These are phyloP conservation scores for Microsporum canis DNA, from an alignment of 2,329 filamentous ascomycete species.

Conservation along the genomic window DNA sequence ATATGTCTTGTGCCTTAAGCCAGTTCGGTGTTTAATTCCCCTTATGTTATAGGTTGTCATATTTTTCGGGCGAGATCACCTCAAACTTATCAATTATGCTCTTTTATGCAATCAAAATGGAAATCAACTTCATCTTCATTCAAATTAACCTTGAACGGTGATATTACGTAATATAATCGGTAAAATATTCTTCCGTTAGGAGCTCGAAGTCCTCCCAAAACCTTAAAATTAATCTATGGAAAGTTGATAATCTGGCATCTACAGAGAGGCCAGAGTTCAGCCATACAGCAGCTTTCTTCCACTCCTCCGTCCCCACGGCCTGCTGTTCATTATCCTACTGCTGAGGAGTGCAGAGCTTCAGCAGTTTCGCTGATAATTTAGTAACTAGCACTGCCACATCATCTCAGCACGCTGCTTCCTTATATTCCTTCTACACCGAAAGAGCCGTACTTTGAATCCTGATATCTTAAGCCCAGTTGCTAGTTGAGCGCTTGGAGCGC, in stretches of 20 bases:
- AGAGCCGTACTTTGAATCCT: background rate
- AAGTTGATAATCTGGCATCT: constrained; percentile 6
- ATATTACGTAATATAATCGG: background rate
- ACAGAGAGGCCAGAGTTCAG: background rate
- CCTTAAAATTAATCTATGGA: background rate
- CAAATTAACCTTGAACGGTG: background rate
- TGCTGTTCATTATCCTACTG: background rate
- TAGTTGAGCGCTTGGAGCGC: background rate
- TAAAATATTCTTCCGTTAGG: background rate
- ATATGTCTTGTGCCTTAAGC: background rate
- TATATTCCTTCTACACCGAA: background rate
- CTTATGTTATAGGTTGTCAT: background rate
- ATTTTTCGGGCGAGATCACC: background rate
- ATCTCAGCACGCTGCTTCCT: background rate
- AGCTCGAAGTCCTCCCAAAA: background rate
- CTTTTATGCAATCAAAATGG: background rate
- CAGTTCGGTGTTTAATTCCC: background rate
- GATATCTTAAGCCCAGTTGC: background rate
- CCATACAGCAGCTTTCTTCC: background rate
- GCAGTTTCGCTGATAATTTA: background rate
- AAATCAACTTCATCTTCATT: background rate
- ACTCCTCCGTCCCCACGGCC: background rate
- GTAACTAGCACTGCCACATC: too few relatives aligned
- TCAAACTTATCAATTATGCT: background rate
- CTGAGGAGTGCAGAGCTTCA: background rate